phyloP scores from a whole-genome alignment of 2,329 filamentous ascomycete genomes.

The Alternaria triticimaculans region DNA sequence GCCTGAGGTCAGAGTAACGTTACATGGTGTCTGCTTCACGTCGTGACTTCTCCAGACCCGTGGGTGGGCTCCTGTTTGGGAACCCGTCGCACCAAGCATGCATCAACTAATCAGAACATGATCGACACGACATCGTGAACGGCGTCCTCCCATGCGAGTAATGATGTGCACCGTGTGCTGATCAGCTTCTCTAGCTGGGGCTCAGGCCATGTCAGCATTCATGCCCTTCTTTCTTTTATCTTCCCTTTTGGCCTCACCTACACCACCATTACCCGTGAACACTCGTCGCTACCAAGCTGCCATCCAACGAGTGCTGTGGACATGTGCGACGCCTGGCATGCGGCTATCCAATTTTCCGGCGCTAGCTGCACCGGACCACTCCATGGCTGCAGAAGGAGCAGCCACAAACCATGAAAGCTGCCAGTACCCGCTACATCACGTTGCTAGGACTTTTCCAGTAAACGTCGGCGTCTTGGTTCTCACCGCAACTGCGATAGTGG shows the following conservation, averaged over 20 bases:
- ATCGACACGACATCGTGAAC: slow-evolving; percentile 14
- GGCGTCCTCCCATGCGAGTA: slow-evolving; percentile 2
- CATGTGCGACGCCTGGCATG: background rate
- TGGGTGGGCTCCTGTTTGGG: slow-evolving; percentile 2
- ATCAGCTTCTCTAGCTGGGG: slow-evolving; percentile 3
- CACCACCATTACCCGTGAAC: background rate
- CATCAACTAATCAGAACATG: slow-evolving; percentile 2
- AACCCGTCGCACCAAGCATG: slow-evolving; percentile 7
- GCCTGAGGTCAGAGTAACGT: slow-evolving; percentile 14
- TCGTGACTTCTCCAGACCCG: background rate
- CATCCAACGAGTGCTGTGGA: background rate
- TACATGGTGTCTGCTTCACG: slow-evolving; percentile 12
- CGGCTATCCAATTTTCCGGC: slow-evolving; percentile 2
- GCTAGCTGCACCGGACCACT: slow-evolving; percentile 6
- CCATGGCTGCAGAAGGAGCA: slow-evolving; percentile 1
- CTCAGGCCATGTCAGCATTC: background rate
- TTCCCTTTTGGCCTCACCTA: background rate
- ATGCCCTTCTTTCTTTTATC: background rate
- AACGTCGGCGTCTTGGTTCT: background rate
- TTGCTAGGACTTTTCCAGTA: background rate
- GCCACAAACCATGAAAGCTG: slow-evolving; percentile 4
- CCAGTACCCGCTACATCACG: slow-evolving; percentile 2
- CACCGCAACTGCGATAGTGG: background rate
- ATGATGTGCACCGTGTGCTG: slow-evolving; percentile 13
- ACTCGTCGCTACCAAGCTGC: background rate